Evolutionary conservation across 2,329 filamentous ascomycete species (phyloP), one percentile per base, ranked within the genome.

Genomic region (Venturia oleaginea): DNA sequence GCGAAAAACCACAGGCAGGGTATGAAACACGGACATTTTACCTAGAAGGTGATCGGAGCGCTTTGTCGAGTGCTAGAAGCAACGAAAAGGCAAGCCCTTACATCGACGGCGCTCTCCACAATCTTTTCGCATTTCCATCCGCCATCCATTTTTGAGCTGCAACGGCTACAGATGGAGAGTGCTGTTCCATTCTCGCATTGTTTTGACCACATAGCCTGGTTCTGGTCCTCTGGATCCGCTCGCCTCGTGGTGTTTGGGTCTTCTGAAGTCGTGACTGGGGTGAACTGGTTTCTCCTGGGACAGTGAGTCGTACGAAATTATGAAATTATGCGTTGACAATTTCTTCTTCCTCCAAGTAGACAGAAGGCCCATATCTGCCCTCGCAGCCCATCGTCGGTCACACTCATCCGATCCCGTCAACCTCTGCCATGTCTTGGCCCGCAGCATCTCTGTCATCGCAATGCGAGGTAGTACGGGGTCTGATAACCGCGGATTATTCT

Each of bases 11-110:
- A 57, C 3, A 34, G 34, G 19, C 22, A 57, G 27, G 46, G 46
- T 27, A 57, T 57, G 51, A 57, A 57, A 57, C 51, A 57, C 51
- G 51, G 51, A 57, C 30, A 10, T 57, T 34, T 11, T 57, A 17
- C 51, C 30, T 30, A 57, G 51, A 57, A 30, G 27, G 51, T 34
- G 15, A 34, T 32, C 8, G 27, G 6, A 30, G 22, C 22, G n/a
- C 43, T 19, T 2, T 48, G 43, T 13, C 43, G 43, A 34, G 51
- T 10, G 51, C 4, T 17, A 55, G 10, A 34, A 34, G 51, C 51
- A 55, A 55, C 11, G 30, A 34, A 32, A 34, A 32, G 24, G 51
- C 19, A 32, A 55, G 10, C 32, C 15, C 51, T n/a, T n/a, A 34
- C 51, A 27, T 55, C 51, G 51, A 55, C 51, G 30, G 51, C 24